Base-by-base conservation (phyloP, 495 filamentous ascomycete species). In the Penicillium fimorum region DNA sequence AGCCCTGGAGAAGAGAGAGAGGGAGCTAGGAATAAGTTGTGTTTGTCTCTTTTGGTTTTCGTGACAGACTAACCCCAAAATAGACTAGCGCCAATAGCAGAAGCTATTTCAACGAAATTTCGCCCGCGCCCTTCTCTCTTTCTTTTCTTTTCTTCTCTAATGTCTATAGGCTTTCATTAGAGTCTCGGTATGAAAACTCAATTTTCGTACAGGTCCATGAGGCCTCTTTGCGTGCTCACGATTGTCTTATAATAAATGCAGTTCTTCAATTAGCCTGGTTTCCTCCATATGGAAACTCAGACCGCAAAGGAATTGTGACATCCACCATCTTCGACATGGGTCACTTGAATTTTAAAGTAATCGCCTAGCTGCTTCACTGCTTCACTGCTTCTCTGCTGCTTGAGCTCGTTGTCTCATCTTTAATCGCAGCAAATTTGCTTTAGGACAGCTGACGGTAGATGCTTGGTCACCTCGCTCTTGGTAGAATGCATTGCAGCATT, bases 141-240 rank as follows among this genome's bases (percentile, higher is more conserved):
- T 69, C 60, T 74, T 74, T 74, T 70, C 80, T 77, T 82, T 83
- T 74, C 79, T 79, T 76, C 75, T 72, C 76, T 90, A 77, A 93
- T 95, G 88, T 94, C 87, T 80, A 76, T 87, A 94, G 92, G 87
- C 89, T 85, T 82, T 90, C 90, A 91, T 93, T 98, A 98, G 94
- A 98, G 94, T 98, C 94, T 95, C 94, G 94, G 90, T 87, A 84
- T 85, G 89, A 86, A 90, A 83, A 70, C 72, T 94, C 91, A 88
- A 80, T 97, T 83, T 91, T 92, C 92, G 85, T 90, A 88, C 90
- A 96, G 91, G 84, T 88, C 88, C 83, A 73, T 73, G 74, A 80
- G 85, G 82, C 82, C 88, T 93, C 86, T 82, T 67, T 72, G 91
- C 94, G 94, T 90, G 94, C 94, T 98, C 92, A 92, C 89, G 89